These are phyloP conservation scores for Biscutella laevigata DNA, from an alignment of 441 rosid genomes.

Conservation along the genomic window DNA sequence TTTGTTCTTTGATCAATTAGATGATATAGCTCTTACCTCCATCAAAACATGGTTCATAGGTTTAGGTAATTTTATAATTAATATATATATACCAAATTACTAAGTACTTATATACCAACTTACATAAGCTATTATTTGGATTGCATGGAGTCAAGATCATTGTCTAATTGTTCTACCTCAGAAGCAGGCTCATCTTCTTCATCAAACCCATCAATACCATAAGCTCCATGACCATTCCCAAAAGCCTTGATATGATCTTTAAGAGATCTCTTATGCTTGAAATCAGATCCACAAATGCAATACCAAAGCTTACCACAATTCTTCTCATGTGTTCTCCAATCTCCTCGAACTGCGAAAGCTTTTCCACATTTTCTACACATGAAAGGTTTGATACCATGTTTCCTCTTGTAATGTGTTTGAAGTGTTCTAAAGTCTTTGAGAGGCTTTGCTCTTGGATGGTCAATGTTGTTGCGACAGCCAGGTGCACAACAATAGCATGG, in stretches of 20 bases:
- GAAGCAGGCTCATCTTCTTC: conserved; percentile 91
- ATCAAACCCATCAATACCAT: conserved; percentile 62
- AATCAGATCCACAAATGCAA: conserved; percentile 91
- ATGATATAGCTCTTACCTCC: conserved; percentile 24
- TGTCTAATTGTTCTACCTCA: conserved; percentile 68
- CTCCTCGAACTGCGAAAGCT: conserved; percentile 78
- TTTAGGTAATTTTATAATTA: conserved; percentile 6
- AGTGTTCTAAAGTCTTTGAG: conserved; percentile 85
- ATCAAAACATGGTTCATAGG: conserved; percentile 27
- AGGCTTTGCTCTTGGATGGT: conserved; percentile 80
- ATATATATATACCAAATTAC: conserved; percentile 16
- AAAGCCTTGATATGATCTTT: conserved; percentile 91
- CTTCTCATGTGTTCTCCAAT: conserved; percentile 91
- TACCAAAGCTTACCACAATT: conserved; percentile 96
- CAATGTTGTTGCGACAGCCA: conserved; percentile 80
- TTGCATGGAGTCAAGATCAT: conserved; percentile 55
- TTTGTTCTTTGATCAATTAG: conserved; percentile 19
- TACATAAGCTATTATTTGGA: conserved; percentile 28
- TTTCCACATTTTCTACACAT: conserved; percentile 84
- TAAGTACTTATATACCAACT: conserved; percentile 8
- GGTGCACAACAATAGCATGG: conserved; percentile 83
- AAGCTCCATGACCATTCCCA: conserved; percentile 84
- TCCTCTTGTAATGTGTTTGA: conserved; percentile 84
- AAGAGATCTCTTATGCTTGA: conserved; percentile 91
- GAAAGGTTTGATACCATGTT: conserved; percentile 79